Evolutionary conservation across 2,329 filamentous ascomycete genomes (phyloP), one percentile per base, ranked within the genome.

Genomic region (Pseudogymnoascus sp.): DNA sequence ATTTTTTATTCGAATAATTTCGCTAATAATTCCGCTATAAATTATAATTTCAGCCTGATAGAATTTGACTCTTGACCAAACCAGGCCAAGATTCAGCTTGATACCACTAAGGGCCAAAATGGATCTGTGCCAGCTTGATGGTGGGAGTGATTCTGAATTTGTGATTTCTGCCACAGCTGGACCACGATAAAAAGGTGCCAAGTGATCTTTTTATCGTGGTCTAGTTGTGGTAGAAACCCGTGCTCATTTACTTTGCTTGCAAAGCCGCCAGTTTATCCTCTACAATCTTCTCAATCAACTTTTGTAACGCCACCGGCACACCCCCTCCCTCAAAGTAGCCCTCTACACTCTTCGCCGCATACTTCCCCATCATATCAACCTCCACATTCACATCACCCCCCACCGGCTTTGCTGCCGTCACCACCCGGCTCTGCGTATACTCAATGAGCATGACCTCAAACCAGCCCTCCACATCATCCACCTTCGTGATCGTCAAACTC

Each of bases 381-480:
- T 76, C 73, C 16, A 76, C 72, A 63, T 74, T 75, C 50, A 73
- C 68, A 64, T 72, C 73, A 5, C 76, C 74, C 0, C 71, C 70
- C 8, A 69, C 68, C 40, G 71, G 72, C 69, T 75, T 74, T 6
- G 72, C 66, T n/a, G 73, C 73, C 6, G 67, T 74, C n/a, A 74
- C 88, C 14, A 99, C 87, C 75, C 90, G 90, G 76, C 93, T 91
- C 79, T 97, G 95, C 10, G 95, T 97, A 76, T 99, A 99, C 7
- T 90, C 85, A 74, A 99, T 97, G 66, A 99, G 81, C 95, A 99
- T 99, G 60, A 99, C 89, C 82, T 97, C 95, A 84, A 88, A 97
- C 75, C 91, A 96, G 44, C 88, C 87, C 68, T 86, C 83, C 3
- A 73, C 82, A 75, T 97, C 93, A 70, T 93, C 79, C 31, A 97